Base-by-base conservation (phyloP, 1,284 basidiomycete species). In the Boletus smithii region DNA sequence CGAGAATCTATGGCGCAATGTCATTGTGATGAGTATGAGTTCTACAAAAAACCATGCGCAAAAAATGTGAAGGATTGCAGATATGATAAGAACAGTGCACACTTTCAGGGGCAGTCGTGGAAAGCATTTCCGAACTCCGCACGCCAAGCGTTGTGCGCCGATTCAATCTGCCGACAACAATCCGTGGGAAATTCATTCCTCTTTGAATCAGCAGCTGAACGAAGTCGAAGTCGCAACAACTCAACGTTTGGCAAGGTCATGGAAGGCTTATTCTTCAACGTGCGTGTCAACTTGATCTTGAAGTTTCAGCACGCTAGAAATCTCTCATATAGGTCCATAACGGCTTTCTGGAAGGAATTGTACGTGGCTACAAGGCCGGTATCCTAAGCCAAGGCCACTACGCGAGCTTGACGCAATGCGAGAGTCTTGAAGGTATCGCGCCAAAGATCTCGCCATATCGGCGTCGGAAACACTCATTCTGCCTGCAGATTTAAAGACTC, bases 401-500 rank as follows among this genome's bases (percentile, higher is more conserved):
- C 70, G 80, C 86, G 64, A 97, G 94, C 70, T 73, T 99, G 64
- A 91, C 91, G 4, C 97, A 99, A 71, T 99, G 97, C 79, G 97
- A 99, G 72, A 94, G 83, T 33, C 81, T 99, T 38, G 97, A 99
- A 76, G 95, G 95, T 65, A 61, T 13, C 14, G 22, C 23, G 10
- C 35, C 24, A 3, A 38, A 46, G 34, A 24, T 26, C 13, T 90
- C 61, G 60, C 76, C 65, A 48, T 42, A 30, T 42, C 33, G 36
- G 17, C 22, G 6, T 48, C 9, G 4, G 23, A 26, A 16, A 47
- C 34, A 17, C 49, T 53, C 40, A 50, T 26, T 22, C 9, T 20
- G 26, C 22, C 23, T 37, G 10, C 56, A 95, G 94, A 97, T 71
- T 85, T 97, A 67, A 77, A 91, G 53, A 91, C 94, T 49, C 94